Evolutionary conservation across 106 monocot species (phyloP), one percentile per base, ranked within the genome.

Genomic region (Xerophyta viscosa): DNA sequence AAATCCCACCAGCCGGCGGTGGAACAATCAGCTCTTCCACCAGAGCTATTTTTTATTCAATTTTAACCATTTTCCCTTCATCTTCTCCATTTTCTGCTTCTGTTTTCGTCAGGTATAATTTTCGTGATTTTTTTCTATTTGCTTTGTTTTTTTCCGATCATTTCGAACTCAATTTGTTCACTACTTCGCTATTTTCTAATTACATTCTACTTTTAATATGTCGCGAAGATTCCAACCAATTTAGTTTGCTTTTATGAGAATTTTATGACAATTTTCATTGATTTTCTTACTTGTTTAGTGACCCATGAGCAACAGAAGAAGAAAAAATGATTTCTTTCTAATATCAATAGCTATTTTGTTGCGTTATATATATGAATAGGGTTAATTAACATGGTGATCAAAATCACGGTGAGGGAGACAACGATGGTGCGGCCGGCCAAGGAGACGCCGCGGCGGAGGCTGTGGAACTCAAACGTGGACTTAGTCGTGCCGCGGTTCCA

Each of bases 401-500:
- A 36, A 24, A 83, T 90, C 54, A 66, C 54, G 3, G 59, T 71
- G 19, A 56, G 61, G 31, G 61, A 71, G 26, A 66, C 79, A 28
- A 62, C 73, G 24, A 77, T 86, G 85, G 96, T 98, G 57, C 39
- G 41, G 26, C 96, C 96, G 27, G 78, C 82, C 24, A 42, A 23
- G 37, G 54, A 66, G 48, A 98, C 96, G 14, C 96, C 85, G 4
- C 37, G 59, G 28, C 47, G 52, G 14, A 37, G 66, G 50, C 68
- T 98, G 9, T 98, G 96, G 96, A 98, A 90, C 68, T 66, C 96
- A 45, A 98, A 82, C 69, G 73, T 90, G 8, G 96, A 98, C 37
- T 75, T 98, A 13, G 85, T 98, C 31, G 89, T 89, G 27, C 89
- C 89, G 12, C 63, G 96, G 20, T 90, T 89, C 74, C 85, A 90